A percentile compares a stretch with the other conserved stretches of the same genome.
phyloP scores from a whole-genome alignment of 140 eudicot species.

The Cichorium intybus region DNA sequence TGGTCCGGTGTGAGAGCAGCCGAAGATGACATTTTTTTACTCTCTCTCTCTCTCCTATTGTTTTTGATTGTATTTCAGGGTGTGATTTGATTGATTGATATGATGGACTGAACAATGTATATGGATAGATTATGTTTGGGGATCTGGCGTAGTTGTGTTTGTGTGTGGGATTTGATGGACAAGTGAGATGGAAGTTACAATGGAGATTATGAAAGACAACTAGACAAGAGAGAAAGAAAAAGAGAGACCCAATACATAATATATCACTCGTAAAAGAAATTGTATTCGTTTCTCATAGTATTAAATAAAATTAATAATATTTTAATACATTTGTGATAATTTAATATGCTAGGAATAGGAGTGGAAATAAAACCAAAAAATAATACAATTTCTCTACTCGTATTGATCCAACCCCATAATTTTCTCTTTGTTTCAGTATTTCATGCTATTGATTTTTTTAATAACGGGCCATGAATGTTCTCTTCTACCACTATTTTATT shows the following conservation, averaged over 20 bases:
- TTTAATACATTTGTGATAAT: too few species aligned
- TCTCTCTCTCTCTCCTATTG: background rate
- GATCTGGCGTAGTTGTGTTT: slow-evolving; percentile 19
- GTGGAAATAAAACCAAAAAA: too few species aligned
- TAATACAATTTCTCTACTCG: too few species aligned
- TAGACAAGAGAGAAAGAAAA: background rate
- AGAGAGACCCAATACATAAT: slow-evolving; percentile 15
- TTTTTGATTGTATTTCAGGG: slow-evolving; percentile 7
- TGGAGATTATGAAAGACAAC: slow-evolving; percentile 17
- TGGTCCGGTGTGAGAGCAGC: slow-evolving; percentile 45
- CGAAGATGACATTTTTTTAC: slow-evolving; percentile 56
- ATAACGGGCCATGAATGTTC: background rate
- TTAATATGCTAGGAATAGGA: too few species aligned
- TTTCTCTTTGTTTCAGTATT: slow-evolving; percentile 7
- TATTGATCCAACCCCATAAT: slow-evolving; percentile 15
- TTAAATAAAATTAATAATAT: too few species aligned
- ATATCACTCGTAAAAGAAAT: slow-evolving; percentile 23
- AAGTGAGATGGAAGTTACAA: slow-evolving; percentile 6
- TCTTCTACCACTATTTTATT: background rate
- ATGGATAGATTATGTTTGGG: slow-evolving; percentile 18
- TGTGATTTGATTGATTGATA: slow-evolving; percentile 48
- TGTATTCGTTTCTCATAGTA: too few species aligned
- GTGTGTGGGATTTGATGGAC: slow-evolving; percentile 9
- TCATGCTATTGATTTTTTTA: too few species aligned
- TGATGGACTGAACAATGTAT: slow-evolving; percentile 31